A percentile compares a stretch with the other conserved stretches of the same genome.
phyloP scores from a whole-genome alignment of 2,329 filamentous ascomycete genomes.

The Penicillium sp. region DNA sequence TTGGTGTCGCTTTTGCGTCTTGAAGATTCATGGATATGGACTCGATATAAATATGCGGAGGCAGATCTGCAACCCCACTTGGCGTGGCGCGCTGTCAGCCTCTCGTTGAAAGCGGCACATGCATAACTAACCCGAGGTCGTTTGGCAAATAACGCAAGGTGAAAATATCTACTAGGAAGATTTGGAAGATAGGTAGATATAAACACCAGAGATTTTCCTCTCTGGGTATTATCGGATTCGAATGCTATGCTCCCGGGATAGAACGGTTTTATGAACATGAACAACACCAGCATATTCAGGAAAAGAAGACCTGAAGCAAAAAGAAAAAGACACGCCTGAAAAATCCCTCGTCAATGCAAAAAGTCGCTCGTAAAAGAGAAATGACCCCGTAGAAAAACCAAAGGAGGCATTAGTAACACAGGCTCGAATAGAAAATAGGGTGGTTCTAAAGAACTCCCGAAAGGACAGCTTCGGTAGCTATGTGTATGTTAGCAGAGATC shows the following conservation, averaged over 20 bases:
- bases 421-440: background rate
- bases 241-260: slow-evolving; percentile 7
- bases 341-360: slow-evolving; percentile 24
- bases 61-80: slow-evolving; percentile 17
- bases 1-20: background rate
- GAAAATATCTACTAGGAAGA: background rate
- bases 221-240: slow-evolving; percentile 13
- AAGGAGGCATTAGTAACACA: slow-evolving; percentile 19
- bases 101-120: slow-evolving; percentile 4
- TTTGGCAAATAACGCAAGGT: background rate
- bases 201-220: slow-evolving; percentile 8
- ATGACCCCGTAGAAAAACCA: background rate
- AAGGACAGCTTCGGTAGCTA: slow-evolving; percentile 72
- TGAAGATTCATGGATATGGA: background rate
- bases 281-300: slow-evolving; percentile 9
- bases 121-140: background rate
- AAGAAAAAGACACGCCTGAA: slow-evolving; percentile 12
- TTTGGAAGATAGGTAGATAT: background rate
- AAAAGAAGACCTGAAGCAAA: background rate
- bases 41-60: background rate
- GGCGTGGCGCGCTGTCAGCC: slow-evolving; percentile 18
- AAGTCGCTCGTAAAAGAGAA: slow-evolving; percentile 15
- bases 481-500: slow-evolving; percentile 20
- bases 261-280: slow-evolving; percentile 6
- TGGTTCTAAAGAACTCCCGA: slow-evolving; percentile 63